These are phyloP conservation scores for Phyllosticta citribraziliensis DNA, from an alignment of 2,329 filamentous ascomycete genomes.

Conservation along the genomic window DNA sequence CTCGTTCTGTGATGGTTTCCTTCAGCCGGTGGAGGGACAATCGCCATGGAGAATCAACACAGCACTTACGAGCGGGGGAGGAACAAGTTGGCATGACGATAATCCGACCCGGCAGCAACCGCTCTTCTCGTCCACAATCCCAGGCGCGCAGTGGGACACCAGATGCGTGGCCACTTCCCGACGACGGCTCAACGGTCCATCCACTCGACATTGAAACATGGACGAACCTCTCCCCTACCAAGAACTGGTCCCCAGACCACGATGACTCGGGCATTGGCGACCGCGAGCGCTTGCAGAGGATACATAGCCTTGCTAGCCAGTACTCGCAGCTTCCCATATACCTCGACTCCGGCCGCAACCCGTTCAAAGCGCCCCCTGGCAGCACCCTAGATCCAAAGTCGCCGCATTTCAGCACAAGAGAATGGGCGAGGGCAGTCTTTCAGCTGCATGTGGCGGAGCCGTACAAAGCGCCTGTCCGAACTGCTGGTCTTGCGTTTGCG, in stretches of 20 bases:
- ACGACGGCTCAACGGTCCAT: neutral
- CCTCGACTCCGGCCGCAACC: neutral
- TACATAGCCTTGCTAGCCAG: neutral
- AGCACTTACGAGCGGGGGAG: neutral
- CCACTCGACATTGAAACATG: neutral
- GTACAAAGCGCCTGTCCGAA: neutral
- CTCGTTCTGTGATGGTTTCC: neutral
- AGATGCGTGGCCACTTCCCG: neutral
- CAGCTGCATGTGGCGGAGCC: neutral
- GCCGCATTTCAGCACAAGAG: neutral
- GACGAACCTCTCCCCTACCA: neutral
- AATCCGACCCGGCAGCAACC: neutral
- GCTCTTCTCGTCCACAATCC: neutral
- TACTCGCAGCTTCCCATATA: constrained; percentile 5
- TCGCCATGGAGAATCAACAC: neutral
- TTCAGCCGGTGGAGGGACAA: neutral
- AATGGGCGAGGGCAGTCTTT: constrained; percentile 4
- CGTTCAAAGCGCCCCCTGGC: neutral
- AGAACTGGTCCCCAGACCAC: neutral
- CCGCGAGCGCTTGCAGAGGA: neutral
- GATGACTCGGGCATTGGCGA: neutral
- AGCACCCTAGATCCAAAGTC: constrained; percentile 1
- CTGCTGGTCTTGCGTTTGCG: constrained; percentile 4
- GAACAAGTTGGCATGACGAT: constrained; percentile 10
- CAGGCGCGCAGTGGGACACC: neutral